Base-by-base conservation (phyloP, 78 protist species). In the Dictyostelium capitatum region DNA sequence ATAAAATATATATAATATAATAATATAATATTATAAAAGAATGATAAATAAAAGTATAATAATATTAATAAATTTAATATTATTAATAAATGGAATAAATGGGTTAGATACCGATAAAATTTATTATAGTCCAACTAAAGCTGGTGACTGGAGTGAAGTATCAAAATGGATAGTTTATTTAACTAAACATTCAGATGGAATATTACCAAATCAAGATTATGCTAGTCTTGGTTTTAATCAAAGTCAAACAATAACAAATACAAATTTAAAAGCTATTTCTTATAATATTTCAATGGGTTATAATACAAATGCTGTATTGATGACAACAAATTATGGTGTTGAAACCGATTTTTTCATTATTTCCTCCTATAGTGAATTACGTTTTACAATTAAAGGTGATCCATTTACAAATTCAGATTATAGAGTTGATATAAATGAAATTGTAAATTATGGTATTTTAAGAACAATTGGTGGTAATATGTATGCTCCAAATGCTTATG, bases 141-240 rank as follows among this genome's bases (percentile, higher is more conserved):
- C 2, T n/a, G 65, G 65, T n/a, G 65, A 57, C n/a, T 57, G 65
- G 65, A 57, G 65, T n/a, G 65, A n/a, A n/a, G n/a, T n/a, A n/a
- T 1, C 17, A n/a, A n/a, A 28, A 28, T 59, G 25, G n/a, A 14
- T 6, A 9, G 11, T 3, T 59, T n/a, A 20, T 10, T 57, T n/a
- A 3, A n/a, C n/a, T 2, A 6, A 6, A 59, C n/a, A 25, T 7
- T 23, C 69, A 19, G 43, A 37, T 37, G 43, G 43, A 3, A 0
- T 0, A 23, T 30, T 30, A 59, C n/a, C 69, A n/a, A 4, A 3
- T 23, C n/a, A 59, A 4, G 69, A 59, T 59, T 10, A n/a, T 0
- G 32, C 69, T 7, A 23, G 7, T 6, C 11, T 59, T 4, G 3
- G 32, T 1, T 9, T n/a, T 23, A 0, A 23, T 8, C 1, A n/a